A percentile compares a stretch with the other conserved stretches of the same genome.
Evolutionary conservation across 2,329 filamentous ascomycete species (phyloP).

Genomic region (Rhexocercosporidium sp.): DNA sequence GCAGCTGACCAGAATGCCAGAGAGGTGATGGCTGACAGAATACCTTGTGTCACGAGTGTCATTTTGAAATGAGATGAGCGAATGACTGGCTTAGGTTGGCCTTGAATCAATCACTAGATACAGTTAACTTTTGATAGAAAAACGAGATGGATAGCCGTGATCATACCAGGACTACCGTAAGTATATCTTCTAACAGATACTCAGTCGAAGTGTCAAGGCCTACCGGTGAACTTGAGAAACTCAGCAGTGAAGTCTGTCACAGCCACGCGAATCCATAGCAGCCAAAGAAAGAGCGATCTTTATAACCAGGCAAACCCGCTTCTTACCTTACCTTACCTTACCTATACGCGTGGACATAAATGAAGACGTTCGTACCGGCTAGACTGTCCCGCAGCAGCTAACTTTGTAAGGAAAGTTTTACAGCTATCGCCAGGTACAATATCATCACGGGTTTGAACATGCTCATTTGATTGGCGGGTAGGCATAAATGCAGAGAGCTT

Average conservation of each 20-base stretch:
- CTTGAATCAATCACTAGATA: not conserved
- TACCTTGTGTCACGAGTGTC: not conserved
- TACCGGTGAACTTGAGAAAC: not conserved
- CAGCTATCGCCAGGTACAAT: not conserved
- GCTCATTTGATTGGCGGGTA: constrained; percentile 9
- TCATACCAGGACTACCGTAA: not conserved
- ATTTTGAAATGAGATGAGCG: not conserved
- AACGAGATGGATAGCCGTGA: not conserved
- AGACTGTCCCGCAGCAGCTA: not conserved
- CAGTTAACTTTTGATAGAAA: not conserved
- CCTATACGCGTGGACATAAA: not conserved
- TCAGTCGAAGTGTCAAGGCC: not conserved
- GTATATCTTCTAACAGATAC: not conserved
- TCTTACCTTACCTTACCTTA: too few relatives aligned
- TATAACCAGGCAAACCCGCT: not conserved
- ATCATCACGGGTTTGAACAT: constrained; percentile 14
- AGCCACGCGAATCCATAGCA: not conserved
- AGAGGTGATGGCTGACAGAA: not conserved
- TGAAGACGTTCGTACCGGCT: not conserved
- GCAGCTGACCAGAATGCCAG: not conserved
- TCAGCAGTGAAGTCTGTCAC: not conserved
- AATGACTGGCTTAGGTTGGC: too few relatives aligned
- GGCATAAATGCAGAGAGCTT: constrained; percentile 1
- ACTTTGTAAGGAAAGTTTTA: too few relatives aligned
- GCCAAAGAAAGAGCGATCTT: constrained; percentile 4